Conservation (phyloP, 305 asterid species). For the Fraxinus sp. region DNA sequence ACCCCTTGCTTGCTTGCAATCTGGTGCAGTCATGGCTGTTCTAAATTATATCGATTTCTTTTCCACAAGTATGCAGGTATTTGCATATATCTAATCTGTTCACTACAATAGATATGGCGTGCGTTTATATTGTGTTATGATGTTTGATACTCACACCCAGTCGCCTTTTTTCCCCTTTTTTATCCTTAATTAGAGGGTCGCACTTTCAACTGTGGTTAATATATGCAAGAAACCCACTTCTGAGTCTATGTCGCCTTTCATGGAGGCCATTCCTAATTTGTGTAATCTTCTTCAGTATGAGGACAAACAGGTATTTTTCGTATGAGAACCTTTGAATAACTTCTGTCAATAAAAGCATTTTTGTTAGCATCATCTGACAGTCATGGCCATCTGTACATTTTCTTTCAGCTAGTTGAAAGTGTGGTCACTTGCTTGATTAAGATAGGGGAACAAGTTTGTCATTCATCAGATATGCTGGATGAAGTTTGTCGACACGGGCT, state of each 20-base stretch:
- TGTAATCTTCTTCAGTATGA: constrained; percentile 91
- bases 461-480: constrained; percentile 71
- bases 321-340: constrained; percentile 17
- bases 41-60: constrained; percentile 84
- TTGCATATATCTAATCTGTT: not conserved
- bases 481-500: constrained; percentile 79
- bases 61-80: constrained; percentile 92
- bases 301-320: constrained; percentile 72
- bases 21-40: constrained; percentile 93
- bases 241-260: constrained; percentile 61
- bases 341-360: not conserved
- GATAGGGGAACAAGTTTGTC: constrained; percentile 62
- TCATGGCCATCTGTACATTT: not conserved
- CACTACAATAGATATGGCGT: not conserved
- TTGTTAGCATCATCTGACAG: constrained; percentile 22
- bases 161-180: constrained; percentile 20
- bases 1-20: constrained; percentile 88
- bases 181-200: constrained; percentile 65
- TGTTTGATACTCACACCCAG: constrained; percentile 23
- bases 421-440: constrained; percentile 82
- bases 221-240: constrained; percentile 80
- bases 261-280: constrained; percentile 93
- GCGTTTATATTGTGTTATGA: constrained; percentile 11
- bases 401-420: constrained; percentile 84
- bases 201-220: constrained; percentile 84